Base-by-base conservation (phyloP, 768 basidiomycete species). In the Artomyces pyxidatus region DNA sequence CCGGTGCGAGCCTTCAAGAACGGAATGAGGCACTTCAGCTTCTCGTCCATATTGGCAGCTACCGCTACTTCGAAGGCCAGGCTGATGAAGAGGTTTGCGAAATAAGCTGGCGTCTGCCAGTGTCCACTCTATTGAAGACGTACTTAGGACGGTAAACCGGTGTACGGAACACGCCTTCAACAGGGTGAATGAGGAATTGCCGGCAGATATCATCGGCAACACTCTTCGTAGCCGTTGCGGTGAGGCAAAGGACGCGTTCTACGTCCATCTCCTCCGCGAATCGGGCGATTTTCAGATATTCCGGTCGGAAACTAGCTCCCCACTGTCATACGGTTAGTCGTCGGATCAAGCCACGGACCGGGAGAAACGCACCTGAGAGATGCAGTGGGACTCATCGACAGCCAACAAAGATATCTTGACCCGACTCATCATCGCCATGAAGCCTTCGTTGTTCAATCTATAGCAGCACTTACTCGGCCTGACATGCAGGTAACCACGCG, bases 311-410 rank as follows among this genome's bases (percentile, higher is more conserved):
- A 28, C 67, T 68, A 4, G 67, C 62, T 6, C 71, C 71, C 71
- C 73, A 72, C 68, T 70, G 41, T 3, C 16, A 21, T 26, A 35
- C 28, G 26, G 23, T 50, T n/a, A 37, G 29, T 14, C 25, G 41
- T 16, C n/a, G 30, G 27, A 35, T 1, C 4, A 19, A 21, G 3
- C 26, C 47, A 6, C 37, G 43, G 22, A 8, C 29, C 11, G n/a
- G 37, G 32, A n/a, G 46, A 22, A 5, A 47, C 48, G 11, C 9
- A 69, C 69, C 59, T 72, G 70, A 0, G 71, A 71, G 28, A 73
- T 69, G 54, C 74, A 75, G 47, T 76, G 74, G 1, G 72, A 70
- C 54, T 76, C 74, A 44, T 77, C 75, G 1, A 77, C 69, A 0
- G 76, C 75, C 1, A 77, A 62, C 0, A 78, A 60, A 1, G 72